phyloP scores from a whole-genome alignment of 1,284 basidiomycete genomes.

The Tilletia setariae region DNA sequence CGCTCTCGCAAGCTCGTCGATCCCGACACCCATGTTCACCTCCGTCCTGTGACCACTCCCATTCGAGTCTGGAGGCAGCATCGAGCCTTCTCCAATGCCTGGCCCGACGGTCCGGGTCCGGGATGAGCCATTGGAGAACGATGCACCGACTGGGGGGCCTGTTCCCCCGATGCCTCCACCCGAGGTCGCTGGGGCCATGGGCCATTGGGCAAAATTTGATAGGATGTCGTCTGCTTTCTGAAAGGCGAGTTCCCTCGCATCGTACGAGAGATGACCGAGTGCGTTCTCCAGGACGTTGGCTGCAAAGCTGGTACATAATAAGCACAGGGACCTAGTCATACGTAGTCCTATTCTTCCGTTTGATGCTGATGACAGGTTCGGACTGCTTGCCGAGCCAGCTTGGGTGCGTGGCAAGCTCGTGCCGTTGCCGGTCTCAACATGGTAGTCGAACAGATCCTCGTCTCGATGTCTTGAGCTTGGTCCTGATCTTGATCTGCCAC shows the following conservation, averaged over 20 bases:
- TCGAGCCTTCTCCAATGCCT: slow-evolving; percentile 26
- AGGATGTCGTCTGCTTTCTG: slow-evolving; percentile 46
- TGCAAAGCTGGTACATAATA: slow-evolving; percentile 43
- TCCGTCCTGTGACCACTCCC: slow-evolving; percentile 22
- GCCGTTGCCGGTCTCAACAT: background rate
- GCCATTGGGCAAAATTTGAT: slow-evolving; percentile 49
- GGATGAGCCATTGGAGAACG: slow-evolving; percentile 24
- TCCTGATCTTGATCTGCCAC: slow-evolving; percentile 15
- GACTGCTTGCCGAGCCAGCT: background rate
- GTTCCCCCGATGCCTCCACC: slow-evolving; percentile 24
- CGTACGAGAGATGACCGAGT: slow-evolving; percentile 47
- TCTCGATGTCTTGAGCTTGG: slow-evolving; percentile 10
- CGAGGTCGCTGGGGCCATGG: slow-evolving; percentile 46
- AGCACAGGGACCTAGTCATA: slow-evolving; percentile 43
- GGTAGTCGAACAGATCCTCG: slow-evolving; percentile 1
- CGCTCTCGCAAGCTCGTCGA: slow-evolving; percentile 39
- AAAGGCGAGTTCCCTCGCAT: slow-evolving; percentile 42
- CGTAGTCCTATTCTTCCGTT: slow-evolving; percentile 29
- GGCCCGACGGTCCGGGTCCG: slow-evolving; percentile 13
- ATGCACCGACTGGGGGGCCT: slow-evolving; percentile 18
- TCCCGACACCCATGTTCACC: slow-evolving; percentile 28
- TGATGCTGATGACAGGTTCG: background rate
- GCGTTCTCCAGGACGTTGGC: slow-evolving; percentile 53
- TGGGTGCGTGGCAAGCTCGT: slow-evolving; percentile 10
- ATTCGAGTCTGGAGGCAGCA: background rate